phyloP scores from a whole-genome alignment of 1,284 basidiomycete genomes.

The Rhodotorula sp. region DNA sequence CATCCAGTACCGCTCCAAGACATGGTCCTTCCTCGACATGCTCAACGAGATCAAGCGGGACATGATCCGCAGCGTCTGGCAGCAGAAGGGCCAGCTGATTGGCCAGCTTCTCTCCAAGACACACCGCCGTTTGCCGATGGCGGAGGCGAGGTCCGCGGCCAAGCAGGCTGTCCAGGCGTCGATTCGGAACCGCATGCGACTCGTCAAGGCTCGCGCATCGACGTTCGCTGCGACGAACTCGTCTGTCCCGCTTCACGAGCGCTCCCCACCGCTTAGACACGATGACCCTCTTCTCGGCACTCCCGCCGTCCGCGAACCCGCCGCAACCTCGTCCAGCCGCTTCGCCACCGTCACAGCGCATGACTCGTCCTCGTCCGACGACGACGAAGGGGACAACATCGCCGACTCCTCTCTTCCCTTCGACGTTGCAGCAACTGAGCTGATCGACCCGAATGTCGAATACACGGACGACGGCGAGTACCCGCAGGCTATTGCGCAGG shows the following conservation, averaged over 20 bases:
- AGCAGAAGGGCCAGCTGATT: constrained; percentile 47
- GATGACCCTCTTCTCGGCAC: background rate
- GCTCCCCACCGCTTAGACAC: background rate
- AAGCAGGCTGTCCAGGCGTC: constrained; percentile 14
- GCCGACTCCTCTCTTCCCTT: constrained; percentile 1
- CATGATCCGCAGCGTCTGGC: constrained; percentile 48
- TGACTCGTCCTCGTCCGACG: background rate
- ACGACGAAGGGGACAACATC: background rate
- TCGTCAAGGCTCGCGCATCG: constrained; percentile 5
- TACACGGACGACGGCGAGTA: background rate
- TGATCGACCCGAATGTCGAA: constrained; percentile 1
- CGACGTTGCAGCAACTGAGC: constrained; percentile 6
- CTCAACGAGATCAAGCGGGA: constrained; percentile 73
- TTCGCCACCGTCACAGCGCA: too few species aligned
- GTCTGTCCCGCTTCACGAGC: background rate
- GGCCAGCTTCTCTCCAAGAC: constrained; percentile 23
- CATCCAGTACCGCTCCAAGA: constrained; percentile 79
- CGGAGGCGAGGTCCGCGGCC: constrained; percentile 22
- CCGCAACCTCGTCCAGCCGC: background rate
- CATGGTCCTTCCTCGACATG: constrained; percentile 80
- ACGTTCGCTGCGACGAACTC: background rate
- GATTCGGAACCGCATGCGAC: constrained; percentile 9
- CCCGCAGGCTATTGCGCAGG: background rate
- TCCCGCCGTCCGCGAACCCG: background rate
- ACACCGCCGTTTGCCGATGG: constrained; percentile 26